These are phyloP conservation scores for Fusarium ambrosium DNA, from an alignment of 2,329 filamentous ascomycete genomes.

Conservation along the genomic window DNA sequence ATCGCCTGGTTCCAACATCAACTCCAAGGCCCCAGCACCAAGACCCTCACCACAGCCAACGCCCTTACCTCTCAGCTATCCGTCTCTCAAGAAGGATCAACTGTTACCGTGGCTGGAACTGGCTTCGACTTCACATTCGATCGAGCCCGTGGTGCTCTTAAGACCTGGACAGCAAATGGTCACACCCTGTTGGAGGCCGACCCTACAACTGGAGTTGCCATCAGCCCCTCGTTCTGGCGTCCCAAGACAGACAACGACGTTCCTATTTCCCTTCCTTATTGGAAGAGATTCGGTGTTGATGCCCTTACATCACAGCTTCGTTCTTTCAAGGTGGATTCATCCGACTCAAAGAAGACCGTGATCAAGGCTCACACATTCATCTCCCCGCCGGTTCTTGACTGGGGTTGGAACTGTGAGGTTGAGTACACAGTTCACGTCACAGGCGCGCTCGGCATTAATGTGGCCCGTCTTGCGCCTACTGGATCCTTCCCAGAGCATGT, in stretches of 20 bases:
- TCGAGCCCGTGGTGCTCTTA: conserved; percentile 58
- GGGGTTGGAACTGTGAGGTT: conserved; percentile 65
- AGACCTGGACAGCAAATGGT: conserved; percentile 55
- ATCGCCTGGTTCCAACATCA: conserved; percentile 67
- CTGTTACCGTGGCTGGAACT: conserved; percentile 33
- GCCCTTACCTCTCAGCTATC: conserved; percentile 40
- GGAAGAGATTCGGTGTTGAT: conserved; percentile 66
- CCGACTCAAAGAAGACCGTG: conserved; percentile 60
- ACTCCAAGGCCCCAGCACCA: conserved; percentile 40
- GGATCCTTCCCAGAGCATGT: conserved; percentile 67
- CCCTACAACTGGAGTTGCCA: conserved; percentile 53
- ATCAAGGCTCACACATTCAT: conserved; percentile 68
- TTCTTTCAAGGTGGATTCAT: conserved; percentile 54
- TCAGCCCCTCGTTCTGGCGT: conserved; percentile 70
- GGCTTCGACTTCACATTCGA: conserved; percentile 60
- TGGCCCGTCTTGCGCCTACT: conserved; percentile 58
- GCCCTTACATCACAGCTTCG: conserved; percentile 61
- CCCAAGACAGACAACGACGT: conserved; percentile 76
- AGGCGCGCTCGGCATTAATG: conserved; percentile 61
- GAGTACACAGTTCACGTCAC: conserved; percentile 65
- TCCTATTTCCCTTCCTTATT: conserved; percentile 67
- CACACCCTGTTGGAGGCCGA: conserved; percentile 53
- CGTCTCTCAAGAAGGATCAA: conserved; percentile 25
- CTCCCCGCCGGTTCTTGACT: conserved; percentile 71
- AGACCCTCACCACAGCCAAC: background rate